Base-by-base conservation (phyloP, 1,284 basidiomycete species). In the Marasmius tenuissimus region DNA sequence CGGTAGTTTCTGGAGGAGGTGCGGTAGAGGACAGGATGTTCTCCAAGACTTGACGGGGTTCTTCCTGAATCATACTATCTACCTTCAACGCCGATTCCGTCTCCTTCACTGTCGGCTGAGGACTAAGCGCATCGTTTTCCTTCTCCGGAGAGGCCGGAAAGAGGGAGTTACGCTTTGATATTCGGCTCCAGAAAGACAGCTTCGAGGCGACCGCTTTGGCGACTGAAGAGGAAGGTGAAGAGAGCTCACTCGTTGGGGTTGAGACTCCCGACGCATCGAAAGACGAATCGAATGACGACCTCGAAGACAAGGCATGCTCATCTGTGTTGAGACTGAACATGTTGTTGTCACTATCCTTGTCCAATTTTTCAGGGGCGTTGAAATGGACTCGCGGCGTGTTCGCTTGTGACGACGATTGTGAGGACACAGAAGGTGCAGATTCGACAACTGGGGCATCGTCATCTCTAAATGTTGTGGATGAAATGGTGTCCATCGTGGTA, bases 151-250 rank as follows among this genome's bases (percentile, higher is more conserved):
- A 60, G 9, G 55, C 27, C 14, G 65, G 64, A 57, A 59, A 64
- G 67, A 67, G 72, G 73, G 62, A 61, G 42, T 68, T 75, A 60
- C 80, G 76, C 66, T 78, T 82, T 11, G 85, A 79, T 12, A 84
- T 69, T 52, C 79, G 76, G 58, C 76, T 84, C 91, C 91, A 92
- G 69, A 92, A 92, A 1, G 90, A 90, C 40, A 92, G 76, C 51
- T 86, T 82, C 14, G 80, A 77, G 6, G 88, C 83, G 12, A 92
- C 72, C 1, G 83, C 81, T 69, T 87, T 89, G 48, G 84, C 82
- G 6, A 91, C 76, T 12, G 82, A 81, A 3, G 83, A 78, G 5
- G 76, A 76, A 22, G 76, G 54, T 34, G 62, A 73, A 5, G 76
- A 72, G 12, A 83, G 81, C 20, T 80, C 73, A 51, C 82, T 81